Evolutionary conservation across 345 rosid species (phyloP).

Genomic region (Eutrema yunnanense): DNA sequence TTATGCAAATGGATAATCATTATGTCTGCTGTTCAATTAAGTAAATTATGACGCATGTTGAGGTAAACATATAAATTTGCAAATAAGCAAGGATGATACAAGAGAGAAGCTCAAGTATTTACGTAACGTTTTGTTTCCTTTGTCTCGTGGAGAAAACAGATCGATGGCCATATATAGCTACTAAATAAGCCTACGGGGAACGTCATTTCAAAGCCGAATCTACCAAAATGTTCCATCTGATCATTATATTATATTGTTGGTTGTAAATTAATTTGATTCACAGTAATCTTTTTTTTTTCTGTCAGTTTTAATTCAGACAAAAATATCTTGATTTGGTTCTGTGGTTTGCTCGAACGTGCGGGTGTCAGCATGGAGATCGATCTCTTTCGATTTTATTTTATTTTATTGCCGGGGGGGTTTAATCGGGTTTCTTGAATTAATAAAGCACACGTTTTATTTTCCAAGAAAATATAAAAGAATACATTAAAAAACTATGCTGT

Average conservation of each 20-base stretch:
- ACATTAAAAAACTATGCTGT: too few species aligned
- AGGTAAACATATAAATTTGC: constrained; percentile 4
- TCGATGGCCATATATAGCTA: background rate
- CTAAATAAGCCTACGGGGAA: background rate
- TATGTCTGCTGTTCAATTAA: background rate
- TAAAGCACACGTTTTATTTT: too few species aligned
- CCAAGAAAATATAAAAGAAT: too few species aligned
- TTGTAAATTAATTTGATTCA: background rate
- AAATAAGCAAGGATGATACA: background rate
- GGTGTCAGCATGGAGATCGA: background rate
- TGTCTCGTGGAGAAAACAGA: background rate
- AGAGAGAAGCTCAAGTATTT: background rate
- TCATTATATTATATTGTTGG: background rate
- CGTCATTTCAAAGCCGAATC: constrained; percentile 1
- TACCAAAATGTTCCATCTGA: constrained; percentile 4
- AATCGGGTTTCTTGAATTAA: too few species aligned
- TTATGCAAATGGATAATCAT: constrained; percentile 1
- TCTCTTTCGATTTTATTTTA: background rate
- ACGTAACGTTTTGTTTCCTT: background rate
- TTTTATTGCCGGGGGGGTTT: background rate
- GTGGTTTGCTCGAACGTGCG: background rate
- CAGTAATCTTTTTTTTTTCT: background rate
- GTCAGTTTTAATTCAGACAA: background rate
- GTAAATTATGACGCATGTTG: constrained; percentile 3
- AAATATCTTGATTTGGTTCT: background rate